Evolutionary conservation across 305 asterid species (phyloP).

Genomic region (Fraxinus nigra): DNA sequence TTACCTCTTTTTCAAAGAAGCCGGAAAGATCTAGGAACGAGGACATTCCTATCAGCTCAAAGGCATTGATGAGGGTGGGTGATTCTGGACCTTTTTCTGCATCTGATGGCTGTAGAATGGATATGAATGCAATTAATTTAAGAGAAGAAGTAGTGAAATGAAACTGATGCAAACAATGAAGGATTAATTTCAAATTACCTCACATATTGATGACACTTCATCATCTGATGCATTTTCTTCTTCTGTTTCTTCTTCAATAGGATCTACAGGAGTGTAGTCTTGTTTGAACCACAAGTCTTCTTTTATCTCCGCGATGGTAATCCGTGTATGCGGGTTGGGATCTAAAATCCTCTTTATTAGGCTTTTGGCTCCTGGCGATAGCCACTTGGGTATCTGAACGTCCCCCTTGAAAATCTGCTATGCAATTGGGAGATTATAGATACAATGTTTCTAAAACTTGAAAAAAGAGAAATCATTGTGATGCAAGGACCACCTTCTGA

Average conservation of each 20-base stretch:
- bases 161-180: not conserved
- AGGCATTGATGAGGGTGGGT: conserved; percentile 71
- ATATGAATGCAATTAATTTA: conserved; percentile 18
- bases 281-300: conserved; percentile 77
- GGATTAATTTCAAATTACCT: conserved; percentile 33
- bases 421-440: conserved; percentile 7
- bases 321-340: conserved; percentile 77
- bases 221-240: conserved; percentile 40
- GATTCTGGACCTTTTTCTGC: conserved; percentile 56
- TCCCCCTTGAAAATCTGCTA: conserved; percentile 84
- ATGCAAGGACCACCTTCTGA: conserved; percentile 60
- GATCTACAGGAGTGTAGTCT: conserved; percentile 58
- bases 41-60: conserved; percentile 93
- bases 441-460: not conserved
- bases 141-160: not conserved
- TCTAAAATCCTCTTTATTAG: conserved; percentile 81
- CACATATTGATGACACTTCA: conserved; percentile 47
- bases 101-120: conserved; percentile 43
- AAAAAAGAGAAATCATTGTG: not conserved
- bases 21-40: conserved; percentile 93
- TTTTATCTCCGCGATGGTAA: conserved; percentile 63
- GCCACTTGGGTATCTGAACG: conserved; percentile 81
- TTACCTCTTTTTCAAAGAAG: conserved; percentile 90
- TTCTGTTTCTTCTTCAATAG: conserved; percentile 53
- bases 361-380: conserved; percentile 70